phyloP scores from a whole-genome alignment of 148 eudicot genomes.

The Cornus suecica region DNA sequence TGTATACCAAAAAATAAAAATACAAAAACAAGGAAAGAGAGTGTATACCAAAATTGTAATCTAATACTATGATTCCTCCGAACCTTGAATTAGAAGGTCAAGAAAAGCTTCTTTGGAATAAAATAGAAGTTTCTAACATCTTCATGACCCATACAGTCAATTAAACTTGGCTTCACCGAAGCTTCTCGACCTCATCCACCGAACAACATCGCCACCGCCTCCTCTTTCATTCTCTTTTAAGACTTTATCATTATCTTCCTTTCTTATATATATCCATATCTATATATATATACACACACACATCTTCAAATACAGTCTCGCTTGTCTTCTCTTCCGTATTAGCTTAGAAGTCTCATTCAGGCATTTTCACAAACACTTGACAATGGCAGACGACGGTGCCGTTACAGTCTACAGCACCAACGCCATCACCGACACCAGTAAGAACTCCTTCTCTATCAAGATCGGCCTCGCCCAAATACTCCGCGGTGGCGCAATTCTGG shows the following conservation, averaged over 20 bases:
- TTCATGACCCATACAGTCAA: neutral
- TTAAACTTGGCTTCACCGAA: slow-evolving; percentile 17
- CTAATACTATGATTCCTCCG: too few species aligned
- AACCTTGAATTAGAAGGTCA: too few species aligned
- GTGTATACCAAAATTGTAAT: too few species aligned
- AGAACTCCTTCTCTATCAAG: slow-evolving; percentile 47
- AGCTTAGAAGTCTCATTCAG: neutral
- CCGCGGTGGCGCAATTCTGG: slow-evolving; percentile 54
- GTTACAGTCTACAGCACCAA: slow-evolving; percentile 49
- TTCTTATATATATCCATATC: neutral
- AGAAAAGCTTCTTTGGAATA: slow-evolving; percentile 5
- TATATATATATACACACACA: neutral
- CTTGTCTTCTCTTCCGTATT: neutral
- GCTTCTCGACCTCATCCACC: slow-evolving; percentile 40
- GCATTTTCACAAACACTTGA: slow-evolving; percentile 36
- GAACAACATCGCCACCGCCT: neutral
- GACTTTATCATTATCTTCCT: too few species aligned
- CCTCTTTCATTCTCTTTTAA: neutral
- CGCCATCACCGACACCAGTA: slow-evolving; percentile 39
- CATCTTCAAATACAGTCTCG: neutral
- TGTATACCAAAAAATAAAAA: too few species aligned
- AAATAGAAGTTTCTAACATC: slow-evolving; percentile 25
- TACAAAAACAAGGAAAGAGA: too few species aligned
- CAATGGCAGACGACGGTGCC: slow-evolving; percentile 56
- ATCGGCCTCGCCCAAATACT: slow-evolving; percentile 51